Conservation (phyloP, 148 eudicot genomes). For the Cornus suecica region DNA sequence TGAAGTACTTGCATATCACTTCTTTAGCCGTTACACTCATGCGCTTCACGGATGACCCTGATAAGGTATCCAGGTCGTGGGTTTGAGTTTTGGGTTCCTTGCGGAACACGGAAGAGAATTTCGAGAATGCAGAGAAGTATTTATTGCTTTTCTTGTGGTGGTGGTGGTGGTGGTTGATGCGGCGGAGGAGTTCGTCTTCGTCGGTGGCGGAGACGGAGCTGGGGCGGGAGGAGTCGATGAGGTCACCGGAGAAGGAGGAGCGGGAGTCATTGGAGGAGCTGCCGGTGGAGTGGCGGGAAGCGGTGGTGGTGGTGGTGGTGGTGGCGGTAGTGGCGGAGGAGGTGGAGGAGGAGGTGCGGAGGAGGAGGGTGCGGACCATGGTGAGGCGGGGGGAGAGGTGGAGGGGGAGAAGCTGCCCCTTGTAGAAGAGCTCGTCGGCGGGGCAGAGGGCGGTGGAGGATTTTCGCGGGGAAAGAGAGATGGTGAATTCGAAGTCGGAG, state of each 20-base stretch:
- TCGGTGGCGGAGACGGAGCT: conserved; percentile 51
- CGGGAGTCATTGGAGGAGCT: conserved; percentile 43
- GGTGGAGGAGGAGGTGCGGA: conserved; percentile 35
- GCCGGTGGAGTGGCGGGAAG: conserved; percentile 50
- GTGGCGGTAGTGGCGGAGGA: conserved; percentile 56
- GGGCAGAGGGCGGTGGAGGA: conserved; percentile 63
- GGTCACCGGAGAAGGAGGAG: conserved; percentile 41
- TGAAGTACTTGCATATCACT: conserved; percentile 66
- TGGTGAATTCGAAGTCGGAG: conserved; percentile 74
- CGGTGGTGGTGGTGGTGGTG: conserved; percentile 42
- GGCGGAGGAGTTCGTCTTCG: conserved; percentile 33
- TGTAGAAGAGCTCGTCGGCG: conserved; percentile 92
- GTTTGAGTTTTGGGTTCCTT: conserved; percentile 30
- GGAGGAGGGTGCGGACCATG: conserved; percentile 67
- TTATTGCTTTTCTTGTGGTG: conserved; percentile 26
- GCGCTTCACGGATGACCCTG: conserved; percentile 29
- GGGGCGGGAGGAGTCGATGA: conserved; percentile 59
- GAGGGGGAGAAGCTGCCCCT: conserved; percentile 82
- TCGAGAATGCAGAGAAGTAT: conserved; percentile 52
- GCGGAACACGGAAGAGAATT: conserved; percentile 67
- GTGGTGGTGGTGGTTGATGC: conserved; percentile 8
- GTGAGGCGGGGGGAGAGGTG: conserved; percentile 79
- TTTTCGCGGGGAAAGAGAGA: conserved; percentile 70
- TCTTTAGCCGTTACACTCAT: conserved; percentile 63
- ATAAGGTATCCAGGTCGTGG: not conserved